phyloP scores from a whole-genome alignment of 2,329 filamentous ascomycete species.

The Periglandula ipomoeae region DNA sequence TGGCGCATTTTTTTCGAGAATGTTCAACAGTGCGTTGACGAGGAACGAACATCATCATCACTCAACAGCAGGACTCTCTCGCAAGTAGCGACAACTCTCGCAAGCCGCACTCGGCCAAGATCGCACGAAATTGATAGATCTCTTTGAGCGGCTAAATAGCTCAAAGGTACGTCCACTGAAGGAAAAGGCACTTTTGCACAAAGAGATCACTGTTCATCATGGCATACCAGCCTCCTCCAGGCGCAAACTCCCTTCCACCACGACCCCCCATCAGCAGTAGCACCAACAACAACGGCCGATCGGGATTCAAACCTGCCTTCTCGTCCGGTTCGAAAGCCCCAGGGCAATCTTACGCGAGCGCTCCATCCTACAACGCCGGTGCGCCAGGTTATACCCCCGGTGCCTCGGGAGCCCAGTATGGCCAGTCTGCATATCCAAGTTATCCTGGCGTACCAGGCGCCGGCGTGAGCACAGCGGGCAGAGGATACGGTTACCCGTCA shows the following conservation, averaged over 20 bases:
- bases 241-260: constrained; percentile 56
- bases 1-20: too few relatives aligned
- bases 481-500: constrained; percentile 8
- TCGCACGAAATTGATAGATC: not conserved
- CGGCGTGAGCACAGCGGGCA: constrained; percentile 9
- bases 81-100: not conserved
- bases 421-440: constrained; percentile 13
- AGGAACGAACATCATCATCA: not conserved
- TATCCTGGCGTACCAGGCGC: constrained; percentile 26
- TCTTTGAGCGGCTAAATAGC: constrained; percentile 30
- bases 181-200: constrained; percentile 1
- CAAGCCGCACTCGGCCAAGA: not conserved
- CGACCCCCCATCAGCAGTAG: constrained; percentile 56
- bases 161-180: constrained; percentile 40
- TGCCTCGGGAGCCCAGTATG: constrained; percentile 7
- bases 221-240: constrained; percentile 83
- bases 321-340: constrained; percentile 25
- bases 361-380: constrained; percentile 17
- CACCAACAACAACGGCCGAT: constrained; percentile 22
- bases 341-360: constrained; percentile 29
- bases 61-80: too few relatives aligned
- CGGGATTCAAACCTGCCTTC: constrained; percentile 42
- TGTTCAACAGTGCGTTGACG: too few relatives aligned
- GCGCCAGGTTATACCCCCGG: constrained; percentile 13
- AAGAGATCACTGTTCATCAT: constrained; percentile 53